These are phyloP conservation scores for Starmerella gropengiesseri DNA, from an alignment of 805 yeast genomes.

Conservation along the genomic window DNA sequence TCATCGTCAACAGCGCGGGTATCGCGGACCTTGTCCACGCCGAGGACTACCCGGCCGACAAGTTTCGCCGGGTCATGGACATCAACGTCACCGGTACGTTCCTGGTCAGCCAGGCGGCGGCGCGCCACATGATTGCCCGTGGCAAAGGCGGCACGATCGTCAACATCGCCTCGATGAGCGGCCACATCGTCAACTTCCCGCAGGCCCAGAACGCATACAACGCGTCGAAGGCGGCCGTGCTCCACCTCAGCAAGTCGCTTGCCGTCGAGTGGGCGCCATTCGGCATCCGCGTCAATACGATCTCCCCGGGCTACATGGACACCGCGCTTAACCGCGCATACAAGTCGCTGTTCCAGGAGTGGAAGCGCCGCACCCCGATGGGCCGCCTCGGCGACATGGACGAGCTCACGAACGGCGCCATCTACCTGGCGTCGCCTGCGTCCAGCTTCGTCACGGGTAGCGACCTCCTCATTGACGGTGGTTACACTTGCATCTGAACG, in stretches of 20 bases:
- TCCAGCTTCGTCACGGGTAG: conserved; percentile 55
- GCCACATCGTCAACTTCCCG: conserved; percentile 60
- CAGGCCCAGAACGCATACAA: conserved; percentile 62
- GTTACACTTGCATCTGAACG: conserved; percentile 34
- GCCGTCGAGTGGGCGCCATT: conserved; percentile 67
- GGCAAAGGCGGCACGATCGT: conserved; percentile 47
- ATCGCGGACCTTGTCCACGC: conserved; percentile 61
- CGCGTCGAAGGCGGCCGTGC: conserved; percentile 63
- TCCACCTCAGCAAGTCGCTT: conserved; percentile 54
- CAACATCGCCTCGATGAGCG: conserved; percentile 62
- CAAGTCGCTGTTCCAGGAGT: conserved; percentile 40
- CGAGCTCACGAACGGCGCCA: conserved; percentile 55
- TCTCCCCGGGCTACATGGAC: conserved; percentile 61
- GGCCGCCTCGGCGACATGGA: conserved; percentile 62
- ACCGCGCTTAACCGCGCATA: conserved; percentile 58
- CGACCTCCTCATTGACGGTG: conserved; percentile 58
- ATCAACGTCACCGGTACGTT: conserved; percentile 59
- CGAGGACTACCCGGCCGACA: conserved; percentile 53
- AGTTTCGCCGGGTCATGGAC: conserved; percentile 53
- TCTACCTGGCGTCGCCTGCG: conserved; percentile 49
- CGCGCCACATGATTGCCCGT: conserved; percentile 52
- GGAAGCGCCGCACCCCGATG: conserved; percentile 57
- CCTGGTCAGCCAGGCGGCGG: conserved; percentile 54
- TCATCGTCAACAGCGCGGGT: conserved; percentile 55
- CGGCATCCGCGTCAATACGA: conserved; percentile 54